Conservation (phyloP, 116 monocot genomes). For the Papilionanthe hybrid region DNA sequence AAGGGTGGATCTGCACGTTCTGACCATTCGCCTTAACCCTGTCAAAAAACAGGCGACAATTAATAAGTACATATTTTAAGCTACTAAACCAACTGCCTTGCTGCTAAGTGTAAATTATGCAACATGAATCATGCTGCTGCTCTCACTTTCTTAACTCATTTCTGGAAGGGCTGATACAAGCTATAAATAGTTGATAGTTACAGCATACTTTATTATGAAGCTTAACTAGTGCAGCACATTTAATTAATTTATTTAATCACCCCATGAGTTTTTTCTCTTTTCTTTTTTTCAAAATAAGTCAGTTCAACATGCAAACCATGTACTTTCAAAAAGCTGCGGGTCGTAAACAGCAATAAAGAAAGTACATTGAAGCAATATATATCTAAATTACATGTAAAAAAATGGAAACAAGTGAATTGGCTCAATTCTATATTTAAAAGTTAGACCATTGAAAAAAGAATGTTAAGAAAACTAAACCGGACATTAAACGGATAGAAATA, state of each 20-base stretch:
- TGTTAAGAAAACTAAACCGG: no score
- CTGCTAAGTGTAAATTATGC: not conserved
- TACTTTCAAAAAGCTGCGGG: no score
- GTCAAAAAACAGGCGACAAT: constrained; percentile 1
- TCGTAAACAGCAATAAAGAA: no score
- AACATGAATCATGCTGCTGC: not conserved
- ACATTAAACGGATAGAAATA: no score
- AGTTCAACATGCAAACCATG: no score
- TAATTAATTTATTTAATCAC: not conserved
- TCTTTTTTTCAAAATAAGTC: no score
- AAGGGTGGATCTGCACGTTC: constrained; percentile 85
- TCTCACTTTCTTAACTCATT: not conserved
- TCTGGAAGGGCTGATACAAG: not conserved
- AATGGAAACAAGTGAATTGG: no score
- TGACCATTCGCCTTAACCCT: constrained; percentile 70
- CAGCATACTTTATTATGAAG: not conserved
- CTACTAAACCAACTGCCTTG: not conserved
- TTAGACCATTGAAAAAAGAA: no score
- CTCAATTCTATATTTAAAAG: no score
- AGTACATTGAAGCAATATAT: no score
- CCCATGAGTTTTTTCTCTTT: no score
- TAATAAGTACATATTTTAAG: not conserved
- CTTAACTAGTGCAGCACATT: not conserved
- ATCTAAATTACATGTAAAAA: no score
- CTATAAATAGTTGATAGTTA: not conserved